These are phyloP conservation scores for Cladophialophora exuberans DNA, from an alignment of 2,329 filamentous ascomycete species.

Conservation along the genomic window DNA sequence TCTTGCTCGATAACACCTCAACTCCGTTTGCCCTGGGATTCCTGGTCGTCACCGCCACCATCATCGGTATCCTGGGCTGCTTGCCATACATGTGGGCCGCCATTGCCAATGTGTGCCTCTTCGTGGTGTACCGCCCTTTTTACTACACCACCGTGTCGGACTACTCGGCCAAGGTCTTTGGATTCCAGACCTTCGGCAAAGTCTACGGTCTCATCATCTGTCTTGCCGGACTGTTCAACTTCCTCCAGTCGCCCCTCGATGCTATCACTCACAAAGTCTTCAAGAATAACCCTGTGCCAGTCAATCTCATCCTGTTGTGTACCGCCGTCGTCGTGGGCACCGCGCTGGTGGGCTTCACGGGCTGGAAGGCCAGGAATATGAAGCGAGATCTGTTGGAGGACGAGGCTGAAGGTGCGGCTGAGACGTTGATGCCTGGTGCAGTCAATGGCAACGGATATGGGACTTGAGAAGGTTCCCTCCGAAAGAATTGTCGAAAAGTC, in stretches of 20 bases:
- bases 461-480: too few species aligned
- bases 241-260: conserved; percentile 79
- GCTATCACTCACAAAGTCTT: conserved; percentile 75
- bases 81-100: conserved; percentile 69
- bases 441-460: conserved; percentile 33
- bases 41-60: conserved; percentile 71
- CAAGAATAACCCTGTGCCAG: conserved; percentile 71
- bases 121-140: conserved; percentile 46
- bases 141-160: conserved; percentile 54
- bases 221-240: conserved; percentile 80
- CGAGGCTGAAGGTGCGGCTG: conserved; percentile 33
- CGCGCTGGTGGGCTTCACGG: conserved; percentile 65
- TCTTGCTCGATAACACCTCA: conserved; percentile 74
- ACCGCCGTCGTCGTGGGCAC: conserved; percentile 67
- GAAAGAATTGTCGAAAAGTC: too few species aligned
- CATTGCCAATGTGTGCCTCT: conserved; percentile 75
- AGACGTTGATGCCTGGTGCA: conserved; percentile 31
- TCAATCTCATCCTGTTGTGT: conserved; percentile 70
- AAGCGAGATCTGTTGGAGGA: conserved; percentile 32
- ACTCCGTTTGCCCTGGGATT: conserved; percentile 71
- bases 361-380: conserved; percentile 47
- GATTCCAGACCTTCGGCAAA: conserved; percentile 87
- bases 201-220: conserved; percentile 94
- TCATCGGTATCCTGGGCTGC: conserved; percentile 76
- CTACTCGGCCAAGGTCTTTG: conserved; percentile 89